Evolutionary conservation across 2,329 filamentous ascomycete species (phyloP), one percentile per base, ranked within the genome.

Genomic region (Akanthomyces dipterigenus): DNA sequence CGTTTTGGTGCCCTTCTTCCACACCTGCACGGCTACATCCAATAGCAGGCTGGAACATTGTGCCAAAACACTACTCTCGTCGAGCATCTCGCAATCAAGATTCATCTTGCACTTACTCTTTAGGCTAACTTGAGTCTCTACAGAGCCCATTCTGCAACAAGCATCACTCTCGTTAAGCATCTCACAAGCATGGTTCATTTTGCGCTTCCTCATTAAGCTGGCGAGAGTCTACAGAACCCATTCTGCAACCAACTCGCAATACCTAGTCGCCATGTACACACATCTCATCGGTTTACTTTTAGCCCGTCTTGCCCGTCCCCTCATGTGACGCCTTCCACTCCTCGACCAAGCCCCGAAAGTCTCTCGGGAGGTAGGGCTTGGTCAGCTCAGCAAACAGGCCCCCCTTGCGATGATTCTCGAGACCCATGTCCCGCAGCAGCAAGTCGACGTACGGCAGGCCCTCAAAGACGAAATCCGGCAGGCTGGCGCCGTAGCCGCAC

Each of bases 401-500:
- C 4, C 50, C 28, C 55, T 69, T 69, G 14, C 67, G 63, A 20
- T 66, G 53, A 5, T 40, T 63, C 9, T 36, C 45, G 24, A 69
- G 53, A 1, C 63, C 63, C 31, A 69, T 34, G 36, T 69, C 66
- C 22, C 53, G 57, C 60, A 67, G 54, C 42, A 68, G 31, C 64
- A 64, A 64, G 22, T 73, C 68, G 7, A 68, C 64, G 68, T 86
- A 88, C 3, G 84, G 84, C 38, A 88, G 63, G 0, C 77, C 77
- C 69, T 88, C 84, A 62, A 86, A 87, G 3, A 83, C 82, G 55
- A 86, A 80, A 67, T 87, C 84, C 0, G 80, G 80, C 54, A 77
- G 72, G 50, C 71, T 71, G 6, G 75, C 75, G 1, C 82, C 83
- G 62, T 81, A 81, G 0, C 83, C 82, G 55, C 70, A 40, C 3